Percentiles rank a stretch among this genome's conserved stretches.
These are phyloP conservation scores for Luffa aegyptiaca DNA, from an alignment of 306 rosid species.

Conservation along the genomic window DNA sequence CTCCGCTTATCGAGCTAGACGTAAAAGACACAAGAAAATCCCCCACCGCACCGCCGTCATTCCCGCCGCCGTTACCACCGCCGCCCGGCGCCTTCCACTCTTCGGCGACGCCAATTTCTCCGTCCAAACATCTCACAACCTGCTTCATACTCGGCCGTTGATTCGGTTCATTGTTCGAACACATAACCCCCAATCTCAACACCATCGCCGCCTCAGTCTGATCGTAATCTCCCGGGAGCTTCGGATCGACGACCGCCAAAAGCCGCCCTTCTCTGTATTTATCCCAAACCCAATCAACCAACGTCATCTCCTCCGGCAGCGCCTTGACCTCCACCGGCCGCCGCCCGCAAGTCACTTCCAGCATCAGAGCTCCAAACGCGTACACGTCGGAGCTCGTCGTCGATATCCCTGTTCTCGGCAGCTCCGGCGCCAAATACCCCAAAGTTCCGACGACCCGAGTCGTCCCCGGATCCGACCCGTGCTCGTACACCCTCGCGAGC, in stretches of 20 bases:
- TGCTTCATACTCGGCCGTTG: constrained; percentile 47
- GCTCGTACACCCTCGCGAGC: constrained; percentile 45
- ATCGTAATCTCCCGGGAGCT: constrained; percentile 23
- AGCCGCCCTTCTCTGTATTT: constrained; percentile 28
- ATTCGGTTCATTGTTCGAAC: constrained; percentile 31
- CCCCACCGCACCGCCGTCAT: constrained; percentile 27
- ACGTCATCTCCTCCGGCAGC: constrained; percentile 29
- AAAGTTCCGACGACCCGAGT: constrained; percentile 52
- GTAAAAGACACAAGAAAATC: constrained; percentile 33
- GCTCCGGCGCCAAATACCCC: constrained; percentile 52
- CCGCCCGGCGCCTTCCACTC: constrained; percentile 22
- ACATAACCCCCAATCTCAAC: constrained; percentile 37
- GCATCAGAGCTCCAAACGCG: constrained; percentile 45
- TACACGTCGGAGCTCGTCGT: constrained; percentile 40
- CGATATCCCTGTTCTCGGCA: constrained; percentile 48
- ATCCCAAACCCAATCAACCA: constrained; percentile 59
- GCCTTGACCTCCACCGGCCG: constrained; percentile 47
- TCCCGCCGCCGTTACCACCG: constrained; percentile 12
- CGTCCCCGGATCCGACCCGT: constrained; percentile 46
- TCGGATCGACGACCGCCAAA: constrained; percentile 34
- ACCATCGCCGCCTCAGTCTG: constrained; percentile 27
- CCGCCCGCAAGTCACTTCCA: constrained; percentile 42
- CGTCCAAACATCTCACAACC: constrained; percentile 38
- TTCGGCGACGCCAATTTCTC: constrained; percentile 31
- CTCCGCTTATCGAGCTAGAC: constrained; percentile 17